Evolutionary conservation across 768 basidiomycete genomes (phyloP), one percentile per base, ranked within the genome.

Genomic region (Lactarius psammicola): DNA sequence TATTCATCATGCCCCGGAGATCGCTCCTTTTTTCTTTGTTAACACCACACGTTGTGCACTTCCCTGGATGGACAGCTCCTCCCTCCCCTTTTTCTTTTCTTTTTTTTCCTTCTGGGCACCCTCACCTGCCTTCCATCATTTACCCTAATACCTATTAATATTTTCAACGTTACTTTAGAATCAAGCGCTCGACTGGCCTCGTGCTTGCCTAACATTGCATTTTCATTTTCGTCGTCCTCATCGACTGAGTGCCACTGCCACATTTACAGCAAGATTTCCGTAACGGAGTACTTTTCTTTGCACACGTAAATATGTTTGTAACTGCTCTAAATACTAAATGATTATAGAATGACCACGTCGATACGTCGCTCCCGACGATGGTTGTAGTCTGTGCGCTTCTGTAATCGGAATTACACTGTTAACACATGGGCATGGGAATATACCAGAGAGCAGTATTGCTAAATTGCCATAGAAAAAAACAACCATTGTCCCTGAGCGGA

Each of bases 401-500:
- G 38, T 40, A 5, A 0, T 36, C 36, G 36, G 8, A 11, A 36
- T 36, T 11, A 36, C 36, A 11, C 36, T n/a, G n/a, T n/a, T n/a
- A n/a, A n/a, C n/a, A n/a, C n/a, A n/a, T n/a, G n/a, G n/a, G n/a
- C n/a, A n/a, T 34, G 6, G 1, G 6, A 18, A 4, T 18, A 18
- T 40, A 18, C 17, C n/a, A 34, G 4, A 34, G 4, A 34, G 34
- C 34, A 34, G 34, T 34, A 34, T 34, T 34, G 31, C 17, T 9
- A n/a, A 5, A 34, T 34, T 34, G 31, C 17, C 15, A n/a, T 0
- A 9, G 11, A 20, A 33, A 59, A 42, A 54, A 62, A 58, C 9
- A 15, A 18, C 4, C 10, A 49, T 13, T 67, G 66, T 67, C 66
- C 66, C 66, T 60, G 63, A 59, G 57, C 58, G 63, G 66, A 67